Evolutionary conservation across 1,284 basidiomycete genomes (phyloP).

Genomic region (Malassezia brasiliensis): DNA sequence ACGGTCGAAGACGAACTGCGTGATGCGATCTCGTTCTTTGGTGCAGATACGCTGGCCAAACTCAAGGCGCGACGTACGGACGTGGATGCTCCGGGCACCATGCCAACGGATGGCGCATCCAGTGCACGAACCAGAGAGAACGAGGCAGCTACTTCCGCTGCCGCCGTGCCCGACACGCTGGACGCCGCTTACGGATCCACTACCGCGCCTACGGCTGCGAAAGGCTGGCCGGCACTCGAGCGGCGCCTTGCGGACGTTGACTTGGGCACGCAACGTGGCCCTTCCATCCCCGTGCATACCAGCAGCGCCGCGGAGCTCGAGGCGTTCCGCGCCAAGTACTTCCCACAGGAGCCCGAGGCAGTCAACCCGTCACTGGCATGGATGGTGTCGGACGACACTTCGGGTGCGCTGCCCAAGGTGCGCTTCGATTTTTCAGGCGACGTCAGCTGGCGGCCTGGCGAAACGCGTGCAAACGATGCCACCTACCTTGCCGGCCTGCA

Average conservation of each 20-base stretch:
- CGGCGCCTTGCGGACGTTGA: neutral
- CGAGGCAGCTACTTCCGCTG: neutral
- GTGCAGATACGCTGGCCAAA: conserved; percentile 31
- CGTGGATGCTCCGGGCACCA: neutral
- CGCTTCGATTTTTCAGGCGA: conserved; percentile 38
- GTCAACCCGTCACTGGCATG: conserved; percentile 30
- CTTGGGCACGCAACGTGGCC: conserved; percentile 27
- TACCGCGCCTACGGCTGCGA: neutral
- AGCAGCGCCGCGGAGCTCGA: conserved; percentile 50
- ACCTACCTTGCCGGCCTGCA: conserved; percentile 59
- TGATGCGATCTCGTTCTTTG: conserved; percentile 33
- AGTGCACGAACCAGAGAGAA: neutral
- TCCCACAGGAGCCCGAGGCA: conserved; percentile 56
- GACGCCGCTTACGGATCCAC: no score
- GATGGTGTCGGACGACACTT: conserved; percentile 19
- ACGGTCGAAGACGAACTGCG: conserved; percentile 31
- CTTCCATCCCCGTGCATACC: conserved; percentile 17
- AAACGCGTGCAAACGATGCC: conserved; percentile 11
- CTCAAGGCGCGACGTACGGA: conserved; percentile 17
- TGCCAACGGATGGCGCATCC: neutral
- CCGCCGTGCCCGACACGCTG: neutral
- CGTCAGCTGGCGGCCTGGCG: conserved; percentile 10
- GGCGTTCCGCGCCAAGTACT: conserved; percentile 71
- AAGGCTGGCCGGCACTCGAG: neutral
- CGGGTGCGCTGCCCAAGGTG: neutral